A percentile compares a stretch with the other conserved stretches of the same genome.
These are phyloP conservation scores for Phytophthora fragariae DNA, from an alignment of 352 stramenopile species.

Conservation along the genomic window DNA sequence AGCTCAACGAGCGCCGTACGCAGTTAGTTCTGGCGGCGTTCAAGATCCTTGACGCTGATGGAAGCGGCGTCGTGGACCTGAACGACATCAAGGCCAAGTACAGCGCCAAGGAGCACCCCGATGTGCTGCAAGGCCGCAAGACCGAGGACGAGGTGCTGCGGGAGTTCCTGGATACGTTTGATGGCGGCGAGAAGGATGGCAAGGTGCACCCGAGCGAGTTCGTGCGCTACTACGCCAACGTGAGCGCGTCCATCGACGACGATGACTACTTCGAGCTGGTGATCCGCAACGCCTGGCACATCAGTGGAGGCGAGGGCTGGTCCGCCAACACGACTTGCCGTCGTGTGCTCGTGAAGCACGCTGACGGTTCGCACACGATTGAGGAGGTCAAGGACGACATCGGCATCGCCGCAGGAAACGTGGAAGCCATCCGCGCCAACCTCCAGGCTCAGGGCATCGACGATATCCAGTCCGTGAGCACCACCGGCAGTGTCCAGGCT, in stretches of 20 bases:
- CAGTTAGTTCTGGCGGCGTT: slow-evolving; percentile 85
- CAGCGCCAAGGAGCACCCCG: slow-evolving; percentile 84
- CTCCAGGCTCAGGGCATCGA: slow-evolving; percentile 75
- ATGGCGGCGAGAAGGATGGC: slow-evolving; percentile 88
- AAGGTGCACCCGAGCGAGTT: slow-evolving; percentile 90
- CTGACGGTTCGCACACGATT: slow-evolving; percentile 79
- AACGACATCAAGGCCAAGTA: slow-evolving; percentile 84
- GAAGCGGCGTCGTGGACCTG: slow-evolving; percentile 77
- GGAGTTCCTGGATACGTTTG: slow-evolving; percentile 90
- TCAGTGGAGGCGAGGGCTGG: slow-evolving; percentile 85
- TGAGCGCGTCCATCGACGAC: slow-evolving; percentile 90
- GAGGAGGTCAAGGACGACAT: slow-evolving; percentile 91
- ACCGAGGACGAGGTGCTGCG: slow-evolving; percentile 77
- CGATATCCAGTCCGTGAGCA: slow-evolving; percentile 56
- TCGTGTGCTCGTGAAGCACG: slow-evolving; percentile 88
- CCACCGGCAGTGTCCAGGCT: slow-evolving; percentile 57
- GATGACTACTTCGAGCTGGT: slow-evolving; percentile 95
- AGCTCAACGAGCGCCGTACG: slow-evolving; percentile 78
- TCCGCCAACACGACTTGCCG: slow-evolving; percentile 87
- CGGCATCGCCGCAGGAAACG: slow-evolving; percentile 69
- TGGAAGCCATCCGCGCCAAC: slow-evolving; percentile 80
- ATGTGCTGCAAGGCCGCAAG: slow-evolving; percentile 79
- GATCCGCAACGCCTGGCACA: slow-evolving; percentile 91
- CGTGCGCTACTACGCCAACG: slow-evolving; percentile 90
- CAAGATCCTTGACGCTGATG: slow-evolving; percentile 76